phyloP scores from a whole-genome alignment of 208 protist genomes.

The Crithidia fasciculata region DNA sequence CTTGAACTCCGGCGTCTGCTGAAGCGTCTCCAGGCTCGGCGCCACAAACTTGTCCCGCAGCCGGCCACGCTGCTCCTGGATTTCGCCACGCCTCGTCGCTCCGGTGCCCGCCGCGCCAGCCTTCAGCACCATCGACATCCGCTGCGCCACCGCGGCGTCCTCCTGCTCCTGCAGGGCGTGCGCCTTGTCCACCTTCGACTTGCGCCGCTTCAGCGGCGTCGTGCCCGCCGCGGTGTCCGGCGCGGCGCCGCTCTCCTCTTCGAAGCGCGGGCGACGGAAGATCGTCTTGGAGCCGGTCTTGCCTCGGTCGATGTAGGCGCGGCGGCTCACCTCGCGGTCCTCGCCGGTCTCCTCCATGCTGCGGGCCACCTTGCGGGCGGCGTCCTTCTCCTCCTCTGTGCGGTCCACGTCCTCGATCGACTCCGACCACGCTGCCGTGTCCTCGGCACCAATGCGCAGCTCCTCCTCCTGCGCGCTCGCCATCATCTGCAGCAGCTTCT shows the following conservation, averaged over 20 bases:
- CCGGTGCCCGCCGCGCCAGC: constrained; percentile 24
- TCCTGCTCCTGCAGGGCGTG: constrained; percentile 83
- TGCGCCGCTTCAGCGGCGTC: constrained; percentile 59
- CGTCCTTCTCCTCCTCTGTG: constrained; percentile 66
- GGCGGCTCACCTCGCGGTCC: constrained; percentile 80
- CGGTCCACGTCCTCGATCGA: constrained; percentile 80
- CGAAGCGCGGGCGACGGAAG: constrained; percentile 67
- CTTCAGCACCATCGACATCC: constrained; percentile 39
- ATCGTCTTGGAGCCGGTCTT: constrained; percentile 82
- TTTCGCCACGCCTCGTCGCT: constrained; percentile 61
- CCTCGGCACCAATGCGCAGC: constrained; percentile 49
- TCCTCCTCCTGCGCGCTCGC: constrained; percentile 85
- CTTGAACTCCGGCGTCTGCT: constrained; percentile 57
- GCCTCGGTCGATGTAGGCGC: constrained; percentile 89
- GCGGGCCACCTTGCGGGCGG: constrained; percentile 61
- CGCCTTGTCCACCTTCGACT: constrained; percentile 64
- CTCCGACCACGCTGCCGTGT: constrained; percentile 58
- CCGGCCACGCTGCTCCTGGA: constrained; percentile 38
- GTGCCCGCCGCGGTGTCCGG: constrained; percentile 13
- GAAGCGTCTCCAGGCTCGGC: constrained; percentile 66
- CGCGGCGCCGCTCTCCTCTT: constrained; percentile 28
- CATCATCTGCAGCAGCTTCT: constrained; percentile 82
- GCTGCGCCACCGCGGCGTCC: constrained; percentile 59
- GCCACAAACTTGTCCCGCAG: constrained; percentile 62
- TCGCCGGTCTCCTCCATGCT: constrained; percentile 90